These are phyloP conservation scores for Seminavis robusta DNA, from an alignment of 108 stramenopile genomes.

Conservation along the genomic window DNA sequence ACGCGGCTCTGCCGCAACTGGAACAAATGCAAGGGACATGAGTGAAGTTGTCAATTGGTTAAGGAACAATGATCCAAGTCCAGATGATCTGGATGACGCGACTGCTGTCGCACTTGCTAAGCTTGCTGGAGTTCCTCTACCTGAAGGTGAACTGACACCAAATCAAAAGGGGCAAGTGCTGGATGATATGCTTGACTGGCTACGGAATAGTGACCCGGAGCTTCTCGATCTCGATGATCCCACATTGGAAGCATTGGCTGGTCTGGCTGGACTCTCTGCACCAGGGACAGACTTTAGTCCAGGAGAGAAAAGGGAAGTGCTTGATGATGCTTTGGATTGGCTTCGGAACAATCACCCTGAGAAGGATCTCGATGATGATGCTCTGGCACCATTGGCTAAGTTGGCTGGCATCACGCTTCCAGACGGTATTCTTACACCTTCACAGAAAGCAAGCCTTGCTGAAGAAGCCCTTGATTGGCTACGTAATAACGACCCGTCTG, in stretches of 20 bases:
- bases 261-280: not conserved
- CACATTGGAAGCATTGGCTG: not conserved
- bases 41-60: conserved; percentile 34
- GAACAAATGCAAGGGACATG: conserved; percentile 3
- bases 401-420: conserved; percentile 8
- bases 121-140: conserved; percentile 6
- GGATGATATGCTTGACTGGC: conserved; percentile 12
- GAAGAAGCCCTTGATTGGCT: conserved; percentile 8
- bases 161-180: not conserved
- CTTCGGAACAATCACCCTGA: conserved; percentile 11
- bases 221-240: conserved; percentile 3
- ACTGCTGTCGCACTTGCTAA: conserved; percentile 2
- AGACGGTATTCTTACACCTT: not conserved
- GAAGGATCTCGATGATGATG: not conserved
- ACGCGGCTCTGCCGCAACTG: not conserved
- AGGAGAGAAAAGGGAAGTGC: not conserved
- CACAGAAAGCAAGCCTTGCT: conserved; percentile 5
- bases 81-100: conserved; percentile 5
- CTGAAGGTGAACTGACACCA: not conserved
- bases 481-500: conserved; percentile 10
- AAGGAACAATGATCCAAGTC: conserved; percentile 11
- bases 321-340: conserved; percentile 27
- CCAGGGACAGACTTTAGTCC: conserved; percentile 4
- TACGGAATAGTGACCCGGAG: conserved; percentile 8
- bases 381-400: conserved; percentile 2